These are phyloP conservation scores for Yamadazyma buinensis DNA, from an alignment of 1,139 yeast genomes.

Conservation along the genomic window DNA sequence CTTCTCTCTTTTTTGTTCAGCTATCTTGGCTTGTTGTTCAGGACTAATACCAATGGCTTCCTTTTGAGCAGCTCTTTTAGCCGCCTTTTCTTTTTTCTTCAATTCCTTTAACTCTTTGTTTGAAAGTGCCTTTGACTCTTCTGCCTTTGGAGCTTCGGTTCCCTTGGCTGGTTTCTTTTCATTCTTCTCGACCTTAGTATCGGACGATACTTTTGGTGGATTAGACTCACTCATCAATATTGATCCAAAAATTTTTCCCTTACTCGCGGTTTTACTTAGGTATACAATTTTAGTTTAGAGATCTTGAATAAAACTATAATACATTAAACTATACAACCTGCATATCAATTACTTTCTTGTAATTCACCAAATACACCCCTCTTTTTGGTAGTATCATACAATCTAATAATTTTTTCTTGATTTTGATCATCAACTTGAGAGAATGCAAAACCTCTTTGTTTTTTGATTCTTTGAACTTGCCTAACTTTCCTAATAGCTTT, in stretches of 20 bases:
- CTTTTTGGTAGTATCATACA: conserved; percentile 86
- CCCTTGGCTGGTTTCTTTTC: background rate
- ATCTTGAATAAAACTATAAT: background rate
- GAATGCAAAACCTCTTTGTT: conserved; percentile 97
- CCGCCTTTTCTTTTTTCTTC: conserved; percentile 87
- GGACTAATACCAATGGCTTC: conserved; percentile 49
- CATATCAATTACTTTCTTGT: conserved; percentile 7
- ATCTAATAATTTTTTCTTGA: conserved; percentile 85
- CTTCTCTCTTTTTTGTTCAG: conserved; percentile 41
- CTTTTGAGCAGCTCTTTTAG: conserved; percentile 73
- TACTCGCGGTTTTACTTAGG: too few species aligned
- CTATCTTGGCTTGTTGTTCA: conserved; percentile 38
- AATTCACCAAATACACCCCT: conserved; percentile 52
- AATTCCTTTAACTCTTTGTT: conserved; percentile 85
- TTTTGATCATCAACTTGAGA: conserved; percentile 94
- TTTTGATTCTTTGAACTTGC: conserved; percentile 96
- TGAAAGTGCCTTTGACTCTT: conserved; percentile 35
- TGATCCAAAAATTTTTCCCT: background rate
- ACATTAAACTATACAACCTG: background rate
- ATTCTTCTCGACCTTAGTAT: background rate
- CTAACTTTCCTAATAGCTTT: conserved; percentile 95
- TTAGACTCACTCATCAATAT: too few species aligned
- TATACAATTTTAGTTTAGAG: too few species aligned
- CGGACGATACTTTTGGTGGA: background rate
- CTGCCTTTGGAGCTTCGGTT: conserved; percentile 1